Evolutionary conservation across 1,284 basidiomycete genomes (phyloP).

Genomic region (Ceratobasidium sp.): DNA sequence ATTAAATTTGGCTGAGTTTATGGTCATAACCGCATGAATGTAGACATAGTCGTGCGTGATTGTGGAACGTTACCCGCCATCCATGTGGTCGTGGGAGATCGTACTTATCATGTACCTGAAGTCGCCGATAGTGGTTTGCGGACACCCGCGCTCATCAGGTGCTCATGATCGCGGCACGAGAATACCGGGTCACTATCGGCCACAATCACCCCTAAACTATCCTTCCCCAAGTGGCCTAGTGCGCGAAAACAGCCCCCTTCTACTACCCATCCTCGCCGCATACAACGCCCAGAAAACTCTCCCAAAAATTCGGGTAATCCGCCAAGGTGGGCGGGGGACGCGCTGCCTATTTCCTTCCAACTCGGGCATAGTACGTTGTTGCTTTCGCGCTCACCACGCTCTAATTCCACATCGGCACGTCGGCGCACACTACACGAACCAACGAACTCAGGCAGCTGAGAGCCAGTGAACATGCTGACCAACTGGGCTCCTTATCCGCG

Average conservation of each 20-base stretch:
- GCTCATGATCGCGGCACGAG: too few relatives aligned
- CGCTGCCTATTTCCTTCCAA: not conserved
- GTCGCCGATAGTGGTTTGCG: not conserved
- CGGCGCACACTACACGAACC: not conserved
- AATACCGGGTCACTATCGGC: not conserved
- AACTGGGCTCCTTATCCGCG: not conserved
- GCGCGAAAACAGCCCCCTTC: constrained; percentile 1
- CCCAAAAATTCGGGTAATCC: constrained; percentile 8
- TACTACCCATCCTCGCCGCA: not conserved
- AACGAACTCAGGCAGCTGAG: not conserved
- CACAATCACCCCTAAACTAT: constrained; percentile 15
- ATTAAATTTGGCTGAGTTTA: not conserved
- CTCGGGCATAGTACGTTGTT: not conserved
- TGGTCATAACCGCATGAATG: not conserved
- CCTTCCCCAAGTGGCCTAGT: constrained; percentile 1
- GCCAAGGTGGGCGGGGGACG: not conserved
- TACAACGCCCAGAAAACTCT: constrained; percentile 20
- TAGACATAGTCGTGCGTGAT: not conserved
- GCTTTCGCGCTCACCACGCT: too few relatives aligned
- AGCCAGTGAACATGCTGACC: not conserved
- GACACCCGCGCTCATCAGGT: not conserved
- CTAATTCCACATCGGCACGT: not conserved
- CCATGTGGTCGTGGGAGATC: not conserved
- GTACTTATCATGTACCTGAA: not conserved
- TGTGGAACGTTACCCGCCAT: not conserved